Conservation (phyloP, 257 asterid genomes). For the Gynochthodes officinalis region DNA sequence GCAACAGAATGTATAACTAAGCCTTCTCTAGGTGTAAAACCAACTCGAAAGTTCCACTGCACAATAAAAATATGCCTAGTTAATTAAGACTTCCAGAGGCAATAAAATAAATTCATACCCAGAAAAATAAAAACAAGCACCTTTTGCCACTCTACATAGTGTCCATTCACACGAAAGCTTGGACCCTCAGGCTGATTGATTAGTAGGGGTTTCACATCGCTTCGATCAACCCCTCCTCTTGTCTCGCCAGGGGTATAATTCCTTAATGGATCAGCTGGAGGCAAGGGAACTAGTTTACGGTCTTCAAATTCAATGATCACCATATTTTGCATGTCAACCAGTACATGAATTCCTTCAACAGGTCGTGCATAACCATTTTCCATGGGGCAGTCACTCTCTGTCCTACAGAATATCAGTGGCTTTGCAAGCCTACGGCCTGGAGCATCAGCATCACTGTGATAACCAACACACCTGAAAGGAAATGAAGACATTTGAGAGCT, state of each 20-base stretch:
- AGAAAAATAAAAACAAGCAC: slow-evolving; percentile 27
- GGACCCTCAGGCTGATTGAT: slow-evolving; percentile 95
- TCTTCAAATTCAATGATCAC: slow-evolving; percentile 85
- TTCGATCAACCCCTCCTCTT: slow-evolving; percentile 91
- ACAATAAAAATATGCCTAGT: slow-evolving; percentile 14
- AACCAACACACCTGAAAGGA: slow-evolving; percentile 82
- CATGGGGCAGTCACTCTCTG: slow-evolving; percentile 93
- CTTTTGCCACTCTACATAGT: slow-evolving; percentile 96
- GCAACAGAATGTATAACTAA: slow-evolving; percentile 94
- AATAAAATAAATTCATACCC: slow-evolving; percentile 1
- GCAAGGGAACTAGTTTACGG: slow-evolving; percentile 86
- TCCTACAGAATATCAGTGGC: slow-evolving; percentile 85
- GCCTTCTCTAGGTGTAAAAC: slow-evolving; percentile 97
- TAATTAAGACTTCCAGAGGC: slow-evolving; percentile 5
- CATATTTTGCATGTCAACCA: slow-evolving; percentile 96
- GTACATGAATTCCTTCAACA: slow-evolving; percentile 89
- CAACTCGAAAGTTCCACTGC: slow-evolving; percentile 95
- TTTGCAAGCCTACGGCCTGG: slow-evolving; percentile 93
- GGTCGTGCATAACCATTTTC: slow-evolving; percentile 99
- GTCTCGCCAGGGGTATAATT: slow-evolving; percentile 89
- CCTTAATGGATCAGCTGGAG: slow-evolving; percentile 92
- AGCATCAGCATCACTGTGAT: slow-evolving; percentile 86
- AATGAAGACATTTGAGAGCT: background rate
- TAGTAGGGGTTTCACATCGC: slow-evolving; percentile 86
- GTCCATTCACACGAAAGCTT: slow-evolving; percentile 77